These are phyloP conservation scores for Ophiostoma tasmaniense DNA, from an alignment of 2,329 filamentous ascomycete genomes.

Conservation along the genomic window DNA sequence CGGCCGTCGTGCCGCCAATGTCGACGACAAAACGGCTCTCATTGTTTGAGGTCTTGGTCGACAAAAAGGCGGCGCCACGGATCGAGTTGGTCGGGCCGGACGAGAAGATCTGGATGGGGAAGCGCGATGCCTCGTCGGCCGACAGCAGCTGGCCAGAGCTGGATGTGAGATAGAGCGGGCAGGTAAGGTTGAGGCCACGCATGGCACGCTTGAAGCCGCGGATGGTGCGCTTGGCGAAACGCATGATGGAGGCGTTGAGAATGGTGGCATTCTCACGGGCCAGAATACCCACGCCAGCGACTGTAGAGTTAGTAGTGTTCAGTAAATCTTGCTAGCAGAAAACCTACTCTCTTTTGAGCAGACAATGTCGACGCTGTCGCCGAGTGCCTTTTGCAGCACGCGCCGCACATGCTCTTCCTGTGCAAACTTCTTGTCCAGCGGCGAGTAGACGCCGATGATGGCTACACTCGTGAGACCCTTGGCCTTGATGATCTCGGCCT, in stretches of 20 bases:
- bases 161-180: slow-evolving; percentile 39
- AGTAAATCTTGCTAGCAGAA: not conserved
- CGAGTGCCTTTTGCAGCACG: slow-evolving; percentile 37
- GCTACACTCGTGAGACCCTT: slow-evolving; percentile 37
- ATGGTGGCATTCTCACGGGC: slow-evolving; percentile 47
- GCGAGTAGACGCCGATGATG: slow-evolving; percentile 49
- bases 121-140: slow-evolving; percentile 33
- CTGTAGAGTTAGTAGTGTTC: not conserved
- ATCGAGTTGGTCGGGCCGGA: slow-evolving; percentile 32
- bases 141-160: slow-evolving; percentile 42
- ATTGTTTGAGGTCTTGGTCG: slow-evolving; percentile 7
- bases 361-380: slow-evolving; percentile 26
- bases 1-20: slow-evolving; percentile 58
- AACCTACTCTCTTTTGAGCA: slow-evolving; percentile 26
- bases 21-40: slow-evolving; percentile 50
- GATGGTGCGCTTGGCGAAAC: slow-evolving; percentile 39
- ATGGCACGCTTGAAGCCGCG: slow-evolving; percentile 38
- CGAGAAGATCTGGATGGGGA: slow-evolving; percentile 40
- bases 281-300: slow-evolving; percentile 32
- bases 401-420: slow-evolving; percentile 47
- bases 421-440: slow-evolving; percentile 44
- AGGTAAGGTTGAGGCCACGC: slow-evolving; percentile 31
- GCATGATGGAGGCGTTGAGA: slow-evolving; percentile 42
- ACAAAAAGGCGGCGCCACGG: slow-evolving; percentile 41
- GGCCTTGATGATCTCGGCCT: slow-evolving; percentile 22